Evolutionary conservation across 2,329 filamentous ascomycete genomes (phyloP), one percentile per base, ranked within the genome.

Genomic region (Paraphoma chrysanthemicola): DNA sequence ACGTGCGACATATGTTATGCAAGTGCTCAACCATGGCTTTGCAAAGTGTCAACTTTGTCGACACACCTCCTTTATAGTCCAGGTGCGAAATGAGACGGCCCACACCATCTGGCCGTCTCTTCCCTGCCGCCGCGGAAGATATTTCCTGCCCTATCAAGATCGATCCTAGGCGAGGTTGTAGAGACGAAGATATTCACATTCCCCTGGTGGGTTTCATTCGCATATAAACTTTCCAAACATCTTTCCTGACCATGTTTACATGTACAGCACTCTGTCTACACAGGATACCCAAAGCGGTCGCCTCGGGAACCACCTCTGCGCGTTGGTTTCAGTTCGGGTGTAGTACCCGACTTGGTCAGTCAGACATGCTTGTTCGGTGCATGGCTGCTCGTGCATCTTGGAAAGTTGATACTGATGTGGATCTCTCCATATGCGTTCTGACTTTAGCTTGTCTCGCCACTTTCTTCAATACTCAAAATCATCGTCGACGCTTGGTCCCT

Each of bases 401-500:
- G 6, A 23, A 23, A 23, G 23, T 23, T 23, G 23, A 23, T 23
- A 23, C 23, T 23, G 23, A 23, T 23, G 23, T 23, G 23, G 23
- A 23, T 23, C 23, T 23, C 23, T 23, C 23, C 3, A 23, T 5
- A 23, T 23, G 23, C 23, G 23, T 23, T 23, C 23, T 23, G 23
- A 23, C 23, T 23, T 23, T 23, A 23, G 23, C 3, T 3, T 23
- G 23, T 28, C 43, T 18, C 38, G 11, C 2, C 14, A 8, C 6
- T 36, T 28, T 16, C 16, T 17, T 57, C 51, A 99, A 79, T 99
- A 99, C 82, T 99, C 95, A 79, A 97, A 99, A 77, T 98, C 93
- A 79, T 98, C 94, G 82, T 99, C 95, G 53, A 93, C 93, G 46
- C 89, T 84, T 4, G 92, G 91, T 0, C 90, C 91, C 81, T 96